A percentile compares a stretch with the other conserved stretches of the same genome.
phyloP scores from a whole-genome alignment of 2,329 filamentous ascomycete species.

The Ophiosphaerella herpotricha region DNA sequence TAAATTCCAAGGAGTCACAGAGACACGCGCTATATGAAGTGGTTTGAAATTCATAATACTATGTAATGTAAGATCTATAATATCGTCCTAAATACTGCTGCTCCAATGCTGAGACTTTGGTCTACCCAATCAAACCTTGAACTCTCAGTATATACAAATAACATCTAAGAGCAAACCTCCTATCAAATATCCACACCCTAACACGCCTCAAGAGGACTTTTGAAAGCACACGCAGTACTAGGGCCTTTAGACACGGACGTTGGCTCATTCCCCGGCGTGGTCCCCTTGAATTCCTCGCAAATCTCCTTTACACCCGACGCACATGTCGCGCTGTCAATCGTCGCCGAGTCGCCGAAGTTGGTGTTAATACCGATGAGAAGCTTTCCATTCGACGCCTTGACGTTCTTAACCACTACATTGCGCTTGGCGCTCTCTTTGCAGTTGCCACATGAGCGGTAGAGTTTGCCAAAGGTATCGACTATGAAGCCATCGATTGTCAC shows the following conservation, averaged over 20 bases:
- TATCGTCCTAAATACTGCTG: too few relatives aligned
- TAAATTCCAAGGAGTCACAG: too few relatives aligned
- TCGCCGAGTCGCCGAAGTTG: conserved; percentile 58
- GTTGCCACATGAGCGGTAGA: conserved; percentile 56
- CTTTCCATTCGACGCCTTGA: conserved; percentile 51
- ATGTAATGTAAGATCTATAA: too few relatives aligned
- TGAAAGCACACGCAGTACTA: conserved; percentile 37
- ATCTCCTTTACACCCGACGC: conserved; percentile 36
- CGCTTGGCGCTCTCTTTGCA: conserved; percentile 54
- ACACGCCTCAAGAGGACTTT: conserved; percentile 35
- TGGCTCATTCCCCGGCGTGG: conserved; percentile 35
- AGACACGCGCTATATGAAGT: too few relatives aligned
- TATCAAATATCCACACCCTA: conserved; percentile 11
- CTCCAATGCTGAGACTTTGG: too few relatives aligned
- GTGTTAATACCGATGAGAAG: conserved; percentile 56
- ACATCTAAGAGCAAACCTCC: too few relatives aligned
- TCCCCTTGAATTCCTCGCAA: conserved; percentile 43
- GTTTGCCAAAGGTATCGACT: conserved; percentile 45
- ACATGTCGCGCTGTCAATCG: conserved; percentile 43
- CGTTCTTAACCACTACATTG: conserved; percentile 52
- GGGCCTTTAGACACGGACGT: conserved; percentile 34
- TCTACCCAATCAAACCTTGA: too few relatives aligned
- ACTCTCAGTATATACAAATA: too few relatives aligned
- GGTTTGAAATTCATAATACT: too few relatives aligned
- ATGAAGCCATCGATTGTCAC: conserved; percentile 46